These are phyloP conservation scores for Neocatenulostroma microsporum DNA, from an alignment of 2,329 filamentous ascomycete species.

Conservation along the genomic window DNA sequence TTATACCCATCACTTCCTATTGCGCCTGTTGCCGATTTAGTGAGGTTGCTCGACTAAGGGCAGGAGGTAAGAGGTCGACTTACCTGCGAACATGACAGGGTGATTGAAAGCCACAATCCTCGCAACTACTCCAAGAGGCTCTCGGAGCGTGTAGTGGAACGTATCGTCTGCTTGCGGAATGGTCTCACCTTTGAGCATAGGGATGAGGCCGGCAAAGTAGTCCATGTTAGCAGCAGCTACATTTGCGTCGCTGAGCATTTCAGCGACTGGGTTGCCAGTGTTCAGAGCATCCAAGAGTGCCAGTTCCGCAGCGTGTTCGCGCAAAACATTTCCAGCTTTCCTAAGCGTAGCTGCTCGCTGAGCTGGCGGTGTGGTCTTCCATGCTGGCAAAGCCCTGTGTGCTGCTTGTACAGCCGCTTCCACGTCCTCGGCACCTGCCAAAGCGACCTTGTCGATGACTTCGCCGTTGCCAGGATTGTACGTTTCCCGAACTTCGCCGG, in stretches of 20 bases:
- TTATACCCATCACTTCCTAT: too few relatives aligned
- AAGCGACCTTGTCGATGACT: conserved; percentile 17
- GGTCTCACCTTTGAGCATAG: conserved; percentile 22
- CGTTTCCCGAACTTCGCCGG: conserved; percentile 17
- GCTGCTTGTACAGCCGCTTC: conserved; percentile 20
- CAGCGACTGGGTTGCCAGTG: conserved; percentile 20
- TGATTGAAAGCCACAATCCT: conserved; percentile 55
- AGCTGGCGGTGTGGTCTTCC: conserved; percentile 9
- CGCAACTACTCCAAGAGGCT: conserved; percentile 51
- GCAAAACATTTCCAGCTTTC: conserved; percentile 30
- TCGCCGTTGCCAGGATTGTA: conserved; percentile 21
- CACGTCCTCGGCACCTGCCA: conserved; percentile 17
- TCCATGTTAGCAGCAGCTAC: conserved; percentile 16
- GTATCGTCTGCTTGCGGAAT: conserved; percentile 14
- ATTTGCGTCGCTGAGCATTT: conserved; percentile 21
- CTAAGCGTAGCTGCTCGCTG: conserved; percentile 34
- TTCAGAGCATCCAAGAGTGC: conserved; percentile 16
- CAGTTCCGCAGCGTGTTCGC: conserved; percentile 6
- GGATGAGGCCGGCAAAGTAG: conserved; percentile 23
- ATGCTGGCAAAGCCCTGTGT: conserved; percentile 16
- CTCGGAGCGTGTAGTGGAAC: conserved; percentile 31
- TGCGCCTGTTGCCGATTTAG: too few relatives aligned
- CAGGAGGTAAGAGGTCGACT: too few relatives aligned
- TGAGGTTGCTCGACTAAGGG: too few relatives aligned
- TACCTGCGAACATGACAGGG: conserved; percentile 50